These are phyloP conservation scores for Arthromyces matolae DNA, from an alignment of 768 basidiomycete genomes.

Conservation along the genomic window DNA sequence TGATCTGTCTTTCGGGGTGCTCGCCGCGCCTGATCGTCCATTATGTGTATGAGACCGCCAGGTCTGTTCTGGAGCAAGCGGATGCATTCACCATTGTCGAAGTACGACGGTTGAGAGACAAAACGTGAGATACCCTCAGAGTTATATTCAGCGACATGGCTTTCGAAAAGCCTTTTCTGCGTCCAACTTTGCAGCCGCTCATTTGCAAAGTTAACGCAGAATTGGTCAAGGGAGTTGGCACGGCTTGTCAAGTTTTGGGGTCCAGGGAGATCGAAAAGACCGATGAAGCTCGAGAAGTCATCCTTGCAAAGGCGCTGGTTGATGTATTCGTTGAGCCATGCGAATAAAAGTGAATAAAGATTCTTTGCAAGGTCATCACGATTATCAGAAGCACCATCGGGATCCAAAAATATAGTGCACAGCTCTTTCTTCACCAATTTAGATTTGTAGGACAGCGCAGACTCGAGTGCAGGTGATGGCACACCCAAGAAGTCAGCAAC, in stretches of 20 bases:
- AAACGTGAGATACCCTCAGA: conserved; percentile 73
- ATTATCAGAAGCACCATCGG: conserved; percentile 89
- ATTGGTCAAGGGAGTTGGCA: conserved; percentile 92
- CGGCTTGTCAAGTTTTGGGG: conserved; percentile 86
- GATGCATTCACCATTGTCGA: conserved; percentile 89
- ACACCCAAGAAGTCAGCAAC: conserved; percentile 93
- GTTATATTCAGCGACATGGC: conserved; percentile 77
- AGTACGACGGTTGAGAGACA: conserved; percentile 72
- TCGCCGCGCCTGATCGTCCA: conserved; percentile 92
- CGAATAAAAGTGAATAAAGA: conserved; percentile 89
- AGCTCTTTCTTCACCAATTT: conserved; percentile 93
- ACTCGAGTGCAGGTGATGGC: conserved; percentile 65
- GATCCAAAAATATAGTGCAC: conserved; percentile 95
- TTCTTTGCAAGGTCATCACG: conserved; percentile 93
- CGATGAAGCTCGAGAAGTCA: conserved; percentile 89
- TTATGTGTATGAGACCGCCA: conserved; percentile 92
- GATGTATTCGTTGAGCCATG: conserved; percentile 95
- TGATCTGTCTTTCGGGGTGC: conserved; percentile 88
- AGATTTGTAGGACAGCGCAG: conserved; percentile 84
- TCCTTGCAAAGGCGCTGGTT: conserved; percentile 94
- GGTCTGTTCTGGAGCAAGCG: conserved; percentile 81
- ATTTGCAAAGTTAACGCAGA: conserved; percentile 95
- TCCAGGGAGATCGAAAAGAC: conserved; percentile 91
- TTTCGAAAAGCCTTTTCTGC: conserved; percentile 77
- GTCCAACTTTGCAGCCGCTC: conserved; percentile 86